These are phyloP conservation scores for Euclidium syriacum DNA, from an alignment of 345 rosid genomes.

Conservation along the genomic window DNA sequence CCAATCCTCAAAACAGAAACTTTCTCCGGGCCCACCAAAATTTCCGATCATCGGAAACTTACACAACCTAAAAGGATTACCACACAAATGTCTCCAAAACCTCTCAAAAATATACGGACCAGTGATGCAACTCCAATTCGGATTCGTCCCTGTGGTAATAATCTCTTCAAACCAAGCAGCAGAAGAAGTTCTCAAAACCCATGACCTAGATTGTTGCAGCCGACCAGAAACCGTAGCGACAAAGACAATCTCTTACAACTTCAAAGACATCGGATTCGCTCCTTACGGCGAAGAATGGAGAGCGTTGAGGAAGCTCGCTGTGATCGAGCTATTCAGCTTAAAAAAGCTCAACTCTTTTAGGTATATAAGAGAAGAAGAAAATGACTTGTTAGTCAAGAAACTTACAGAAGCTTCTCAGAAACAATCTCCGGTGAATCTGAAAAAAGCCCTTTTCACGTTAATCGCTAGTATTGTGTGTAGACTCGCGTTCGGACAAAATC, in stretches of 20 bases:
- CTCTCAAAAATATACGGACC: conserved; percentile 24
- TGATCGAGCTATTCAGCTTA: conserved; percentile 25
- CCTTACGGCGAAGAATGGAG: conserved; percentile 41
- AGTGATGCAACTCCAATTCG: conserved; percentile 26
- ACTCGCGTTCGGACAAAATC: conserved; percentile 33
- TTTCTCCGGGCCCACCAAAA: conserved; percentile 26
- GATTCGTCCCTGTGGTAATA: conserved; percentile 14
- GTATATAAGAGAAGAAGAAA: conserved; percentile 36
- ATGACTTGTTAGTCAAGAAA: conserved; percentile 23
- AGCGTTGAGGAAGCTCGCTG: conserved; percentile 34
- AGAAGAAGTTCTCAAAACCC: conserved; percentile 31
- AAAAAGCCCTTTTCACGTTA: conserved; percentile 28
- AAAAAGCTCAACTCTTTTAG: conserved; percentile 30
- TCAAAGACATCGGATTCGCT: conserved; percentile 39
- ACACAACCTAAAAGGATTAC: conserved; percentile 23
- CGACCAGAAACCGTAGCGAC: conserved; percentile 31
- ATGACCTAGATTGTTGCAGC: conserved; percentile 38
- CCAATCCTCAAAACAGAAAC: conserved; percentile 11
- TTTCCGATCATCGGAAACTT: conserved; percentile 35
- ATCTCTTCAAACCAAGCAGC: conserved; percentile 30
- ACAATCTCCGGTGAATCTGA: conserved; percentile 32
- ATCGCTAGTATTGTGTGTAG: conserved; percentile 31
- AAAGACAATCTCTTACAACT: conserved; percentile 33
- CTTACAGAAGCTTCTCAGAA: conserved; percentile 25
- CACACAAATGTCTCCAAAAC: conserved; percentile 17